Percentiles rank a stretch among this genome's conserved stretches.
Conservation (phyloP, 1,284 basidiomycete genomes). For the Volvariella surrecta region DNA sequence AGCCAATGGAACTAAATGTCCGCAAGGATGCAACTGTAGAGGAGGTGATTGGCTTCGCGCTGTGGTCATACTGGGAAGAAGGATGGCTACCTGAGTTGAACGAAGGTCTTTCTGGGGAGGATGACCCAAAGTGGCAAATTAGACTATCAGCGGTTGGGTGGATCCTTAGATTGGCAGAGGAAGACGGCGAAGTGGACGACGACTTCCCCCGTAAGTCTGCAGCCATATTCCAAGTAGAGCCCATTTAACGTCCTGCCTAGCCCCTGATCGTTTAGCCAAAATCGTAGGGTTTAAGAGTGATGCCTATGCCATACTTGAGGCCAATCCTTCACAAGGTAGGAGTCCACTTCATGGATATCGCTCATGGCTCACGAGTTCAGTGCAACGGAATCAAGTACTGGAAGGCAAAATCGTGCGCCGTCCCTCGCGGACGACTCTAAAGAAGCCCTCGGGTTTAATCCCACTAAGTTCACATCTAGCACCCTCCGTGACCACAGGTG, state of each 20-base stretch:
- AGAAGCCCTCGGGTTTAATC: slow-evolving; percentile 22
- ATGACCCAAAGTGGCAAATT: slow-evolving; percentile 53
- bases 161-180: slow-evolving; percentile 94
- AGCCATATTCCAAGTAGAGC: slow-evolving; percentile 1
- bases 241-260: slow-evolving; percentile 31
- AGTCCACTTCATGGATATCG: too few relatives aligned
- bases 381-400: slow-evolving; percentile 74
- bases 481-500: slow-evolving; percentile 17
- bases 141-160: slow-evolving; percentile 77
- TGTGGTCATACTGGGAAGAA: slow-evolving; percentile 91
- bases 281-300: slow-evolving; percentile 88
- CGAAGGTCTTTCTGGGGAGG: slow-evolving; percentile 49
- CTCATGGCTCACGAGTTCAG: too few relatives aligned
- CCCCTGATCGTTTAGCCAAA: slow-evolving; percentile 82
- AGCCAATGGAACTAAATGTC: slow-evolving; percentile 60
- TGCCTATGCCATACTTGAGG: slow-evolving; percentile 82
- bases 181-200: slow-evolving; percentile 97
- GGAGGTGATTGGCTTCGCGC: slow-evolving; percentile 89
- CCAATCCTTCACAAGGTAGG: slow-evolving; percentile 70
- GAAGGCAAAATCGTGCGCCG: slow-evolving; percentile 73
- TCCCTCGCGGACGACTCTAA: slow-evolving; percentile 57
- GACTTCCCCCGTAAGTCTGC: slow-evolving; percentile 81
- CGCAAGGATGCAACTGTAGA: slow-evolving; percentile 88
- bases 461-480: slow-evolving; percentile 17
- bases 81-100: slow-evolving; percentile 73